These are phyloP conservation scores for Microstegium vimineum DNA, from an alignment of 176 grass and related monocot genomes.

Conservation along the genomic window DNA sequence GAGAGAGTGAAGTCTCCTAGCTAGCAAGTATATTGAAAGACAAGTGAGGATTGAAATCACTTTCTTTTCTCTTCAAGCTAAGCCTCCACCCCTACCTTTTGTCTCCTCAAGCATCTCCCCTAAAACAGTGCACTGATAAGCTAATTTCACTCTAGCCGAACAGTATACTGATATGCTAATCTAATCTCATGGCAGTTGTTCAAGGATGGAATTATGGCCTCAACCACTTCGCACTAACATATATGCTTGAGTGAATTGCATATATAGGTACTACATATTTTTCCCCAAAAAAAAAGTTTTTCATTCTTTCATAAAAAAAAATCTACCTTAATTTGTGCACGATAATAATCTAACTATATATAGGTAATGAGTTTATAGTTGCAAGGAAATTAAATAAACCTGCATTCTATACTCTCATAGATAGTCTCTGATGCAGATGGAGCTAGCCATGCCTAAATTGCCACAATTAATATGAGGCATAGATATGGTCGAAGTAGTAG, in stretches of 20 bases:
- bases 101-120: neutral
- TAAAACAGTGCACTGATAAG: slow-evolving; percentile 2
- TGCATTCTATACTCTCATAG: neutral
- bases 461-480: neutral
- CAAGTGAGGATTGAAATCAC: neutral
- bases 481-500: neutral
- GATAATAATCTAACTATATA: neutral
- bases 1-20: neutral
- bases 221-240: neutral
- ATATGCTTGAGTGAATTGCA: neutral
- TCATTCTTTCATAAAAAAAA: neutral
- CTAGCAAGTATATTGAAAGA: neutral
- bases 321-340: neutral
- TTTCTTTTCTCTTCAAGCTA: slow-evolving; percentile 29
- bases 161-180: slow-evolving; percentile 17
- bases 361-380: neutral
- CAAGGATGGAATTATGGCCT: slow-evolving; percentile 21
- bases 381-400: neutral
- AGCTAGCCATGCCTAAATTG: neutral
- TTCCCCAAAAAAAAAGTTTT: neutral
- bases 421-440: neutral
- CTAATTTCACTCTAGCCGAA: slow-evolving; percentile 9
- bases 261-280: neutral
- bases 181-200: neutral
- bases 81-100: neutral